Base-by-base conservation (phyloP, 805 yeast species). In the Metschnikowia aberdeeniae region DNA sequence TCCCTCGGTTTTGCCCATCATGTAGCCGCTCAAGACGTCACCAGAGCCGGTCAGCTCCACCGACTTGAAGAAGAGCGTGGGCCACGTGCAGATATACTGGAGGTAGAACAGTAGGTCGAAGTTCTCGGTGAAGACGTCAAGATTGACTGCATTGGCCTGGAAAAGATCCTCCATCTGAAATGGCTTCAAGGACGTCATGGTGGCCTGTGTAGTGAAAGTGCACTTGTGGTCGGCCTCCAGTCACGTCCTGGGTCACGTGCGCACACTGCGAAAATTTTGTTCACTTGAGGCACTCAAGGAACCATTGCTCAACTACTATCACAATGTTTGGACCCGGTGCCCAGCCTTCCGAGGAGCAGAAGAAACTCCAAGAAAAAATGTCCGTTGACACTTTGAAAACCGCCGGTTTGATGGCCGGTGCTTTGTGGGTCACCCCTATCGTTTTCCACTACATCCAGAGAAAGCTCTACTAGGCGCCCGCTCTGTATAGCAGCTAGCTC, bases 1-100 rank as follows among this genome's bases (percentile, higher is more conserved):
- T 0, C 99, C 99, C 62, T 93, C 99, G 1, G 95, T 83, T 63
- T 93, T 93, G n/a, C 95, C 98, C 81, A 93, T 81, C 95, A 93
- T 84, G 60, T 86, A 85, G 0, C 90, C 92, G 29, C 86, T 72
- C 26, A 71, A 67, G 36, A 40, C 47, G 8, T 36, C 45, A 3
- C 42, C 42, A 17, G 17, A 39, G 6, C 22, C 36, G 4, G 42
- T 17, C 35, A 22, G 29, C 51, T 77, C 82, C 2, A 67, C 68
- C 9, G 90, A 79, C 60, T 89, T 85, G 77, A 89, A 92, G 64
- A 89, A 85, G 37, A 93, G 68, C 29, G 89, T 76, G 6, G 99
- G 98, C 97, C 97, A 90, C 42, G 78, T 74, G 7, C 81, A 75
- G 44, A 93, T 70, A 58, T 93, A 93, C 54, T 88, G 88, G 13